Evolutionary conservation across 2,329 filamentous ascomycete species (phyloP).

Genomic region (Bipolaris oryzae): DNA sequence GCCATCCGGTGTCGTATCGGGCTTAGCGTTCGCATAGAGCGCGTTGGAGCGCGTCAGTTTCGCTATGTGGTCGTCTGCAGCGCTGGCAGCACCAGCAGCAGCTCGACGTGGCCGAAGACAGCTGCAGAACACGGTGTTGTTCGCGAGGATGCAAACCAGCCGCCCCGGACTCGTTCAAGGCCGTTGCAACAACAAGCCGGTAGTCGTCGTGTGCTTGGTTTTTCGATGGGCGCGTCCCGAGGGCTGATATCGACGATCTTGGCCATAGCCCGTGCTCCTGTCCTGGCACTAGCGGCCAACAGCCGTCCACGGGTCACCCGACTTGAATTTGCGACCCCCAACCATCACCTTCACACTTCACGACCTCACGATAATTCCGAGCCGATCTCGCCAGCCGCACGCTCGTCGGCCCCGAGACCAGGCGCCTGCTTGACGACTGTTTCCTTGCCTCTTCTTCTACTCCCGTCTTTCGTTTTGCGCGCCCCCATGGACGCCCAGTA

Average conservation of each 20-base stretch:
- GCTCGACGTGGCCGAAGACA: slow-evolving; percentile 14
- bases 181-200: slow-evolving; percentile 9
- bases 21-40: slow-evolving; percentile 15
- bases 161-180: slow-evolving; percentile 1
- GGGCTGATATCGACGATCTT: slow-evolving; percentile 21
- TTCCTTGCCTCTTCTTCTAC: slow-evolving; percentile 30
- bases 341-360: slow-evolving; percentile 27
- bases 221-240: slow-evolving; percentile 12
- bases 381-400: slow-evolving; percentile 33
- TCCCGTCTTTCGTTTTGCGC: slow-evolving; percentile 20
- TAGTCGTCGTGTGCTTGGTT: slow-evolving; percentile 7
- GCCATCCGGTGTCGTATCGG: slow-evolving; percentile 10
- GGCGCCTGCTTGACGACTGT: slow-evolving; percentile 24
- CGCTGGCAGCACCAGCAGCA: background rate
- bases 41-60: slow-evolving; percentile 30
- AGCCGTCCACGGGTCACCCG: slow-evolving; percentile 16
- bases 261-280: slow-evolving; percentile 11
- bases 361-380: slow-evolving; percentile 31
- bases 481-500: slow-evolving; percentile 25
- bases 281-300: slow-evolving; percentile 20
- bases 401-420: slow-evolving; percentile 29
- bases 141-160: slow-evolving; percentile 4
- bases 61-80: slow-evolving; percentile 15
- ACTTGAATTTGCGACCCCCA: slow-evolving; percentile 23
- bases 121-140: slow-evolving; percentile 10